Evolutionary conservation across 768 basidiomycete genomes (phyloP), one percentile per base, ranked within the genome.

Genomic region (Butyriboletus loyo): DNA sequence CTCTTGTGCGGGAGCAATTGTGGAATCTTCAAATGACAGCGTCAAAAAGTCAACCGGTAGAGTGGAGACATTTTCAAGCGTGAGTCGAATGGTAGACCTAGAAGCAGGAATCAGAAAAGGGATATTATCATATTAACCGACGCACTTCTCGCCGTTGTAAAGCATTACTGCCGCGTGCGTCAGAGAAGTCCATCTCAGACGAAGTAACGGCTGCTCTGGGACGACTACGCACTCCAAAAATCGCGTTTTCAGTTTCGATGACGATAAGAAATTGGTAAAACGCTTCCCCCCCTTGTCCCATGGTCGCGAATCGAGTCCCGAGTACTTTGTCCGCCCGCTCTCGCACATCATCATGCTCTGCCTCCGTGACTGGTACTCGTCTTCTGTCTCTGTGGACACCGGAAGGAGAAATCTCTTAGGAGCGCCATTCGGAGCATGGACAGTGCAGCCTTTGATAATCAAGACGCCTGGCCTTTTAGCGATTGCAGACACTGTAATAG

Each of bases 141-240:
- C 84, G 54, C 56, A 93, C 95, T 73, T 85, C 74, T 99, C 97
- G 31, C 97, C 97, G 43, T 96, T 83, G 64, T 96, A 98, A 46
- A 98, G 74, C 92, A 97, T 96, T 24, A 98, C 74, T 0, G 95
- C 92, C 1, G 92, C 93, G 60, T 97, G 93, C 1, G 89, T 95
- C 21, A 97, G 73, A n/a, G 90, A 92, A 15, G 87, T 90, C 64
- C 90, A 77, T 50, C 90, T 80, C 66, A 99, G 87, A 55, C 92
- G 83, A 49, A 98, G 73, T 30, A 94, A 69, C 9, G 97, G 97
- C 63, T 94, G 91, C 61, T 92, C 86, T 2, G 87, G 85, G 19
- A 96, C 83, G 19, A 98, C 91, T 34, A 79, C 75, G 68, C 87
- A 95, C 63, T 94, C 84, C 62, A 95, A 66, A 64, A 88, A 95